Conservation (phyloP, 768 basidiomycete genomes). For the Termitomyces sp. region DNA sequence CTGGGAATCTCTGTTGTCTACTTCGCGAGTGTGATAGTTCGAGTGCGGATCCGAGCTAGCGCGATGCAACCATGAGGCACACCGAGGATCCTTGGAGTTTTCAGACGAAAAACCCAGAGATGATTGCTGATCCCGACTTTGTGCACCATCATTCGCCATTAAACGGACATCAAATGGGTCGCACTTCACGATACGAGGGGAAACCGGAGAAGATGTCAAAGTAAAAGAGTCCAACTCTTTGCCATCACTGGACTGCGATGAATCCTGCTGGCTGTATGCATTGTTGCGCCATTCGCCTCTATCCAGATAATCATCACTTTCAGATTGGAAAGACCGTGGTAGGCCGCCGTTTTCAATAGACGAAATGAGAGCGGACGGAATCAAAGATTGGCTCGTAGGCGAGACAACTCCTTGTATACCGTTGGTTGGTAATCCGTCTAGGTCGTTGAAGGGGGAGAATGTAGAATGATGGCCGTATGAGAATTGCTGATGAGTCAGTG, state of each 20-base stretch:
- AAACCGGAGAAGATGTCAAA: conserved; percentile 26
- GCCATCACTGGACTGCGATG: conserved; percentile 7
- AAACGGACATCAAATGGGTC: conserved; percentile 44
- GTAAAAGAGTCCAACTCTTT: conserved; percentile 11
- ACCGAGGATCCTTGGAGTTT: conserved; percentile 23
- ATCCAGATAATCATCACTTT: conserved; percentile 45
- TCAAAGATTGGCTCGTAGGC: conserved; percentile 41
- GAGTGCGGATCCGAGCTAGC: conserved; percentile 29
- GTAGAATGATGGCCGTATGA: conserved; percentile 13
- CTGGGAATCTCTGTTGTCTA: conserved; percentile 10
- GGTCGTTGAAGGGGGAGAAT: conserved; percentile 54
- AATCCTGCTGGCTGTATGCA: conserved; percentile 6
- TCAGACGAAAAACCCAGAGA: conserved; percentile 12
- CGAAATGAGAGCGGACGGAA: conserved; percentile 51
- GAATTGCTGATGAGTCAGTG: conserved; percentile 16
- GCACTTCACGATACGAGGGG: conserved; percentile 24
- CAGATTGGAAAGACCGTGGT: conserved; percentile 44
- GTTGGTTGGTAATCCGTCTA: conserved; percentile 19
- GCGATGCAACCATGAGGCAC: conserved; percentile 23
- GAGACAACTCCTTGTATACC: conserved; percentile 24
- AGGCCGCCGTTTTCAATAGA: conserved; percentile 40
- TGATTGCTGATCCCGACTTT: conserved; percentile 13
- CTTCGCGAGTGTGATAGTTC: conserved; percentile 2
- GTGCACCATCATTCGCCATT: conserved; percentile 14
- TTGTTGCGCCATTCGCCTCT: conserved; percentile 40